Conservation (phyloP, 2,329 filamentous ascomycete species). For the Tolypocladium nubicola region DNA sequence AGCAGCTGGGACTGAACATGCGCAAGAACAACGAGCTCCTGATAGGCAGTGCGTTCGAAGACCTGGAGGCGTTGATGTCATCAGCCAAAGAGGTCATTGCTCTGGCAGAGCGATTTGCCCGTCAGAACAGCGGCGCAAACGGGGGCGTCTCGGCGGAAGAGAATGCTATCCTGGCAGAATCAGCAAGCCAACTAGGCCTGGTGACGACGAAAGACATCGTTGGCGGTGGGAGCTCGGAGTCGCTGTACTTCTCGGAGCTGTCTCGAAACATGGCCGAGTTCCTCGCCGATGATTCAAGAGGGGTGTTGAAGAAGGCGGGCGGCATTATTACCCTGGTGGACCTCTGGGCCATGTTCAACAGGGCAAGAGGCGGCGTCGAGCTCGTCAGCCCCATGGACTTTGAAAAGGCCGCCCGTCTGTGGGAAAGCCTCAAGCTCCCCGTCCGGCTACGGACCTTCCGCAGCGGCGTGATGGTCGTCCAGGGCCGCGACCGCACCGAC, state of each 20-base stretch:
- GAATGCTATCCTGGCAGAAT: slow-evolving; percentile 67
- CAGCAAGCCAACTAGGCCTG: slow-evolving; percentile 67
- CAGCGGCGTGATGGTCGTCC: slow-evolving; percentile 89
- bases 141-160: slow-evolving; percentile 58
- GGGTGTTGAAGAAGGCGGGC: slow-evolving; percentile 67
- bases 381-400: slow-evolving; percentile 88
- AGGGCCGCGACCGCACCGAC: slow-evolving; percentile 78
- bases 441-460: slow-evolving; percentile 82
- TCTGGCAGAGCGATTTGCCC: slow-evolving; percentile 77
- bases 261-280: slow-evolving; percentile 81
- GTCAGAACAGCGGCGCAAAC: slow-evolving; percentile 47
- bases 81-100: slow-evolving; percentile 94
- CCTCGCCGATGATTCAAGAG: slow-evolving; percentile 72
- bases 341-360: slow-evolving; percentile 90
- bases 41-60: slow-evolving; percentile 90
- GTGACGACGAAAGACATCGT: slow-evolving; percentile 95
- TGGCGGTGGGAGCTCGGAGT: slow-evolving; percentile 62
- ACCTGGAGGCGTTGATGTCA: slow-evolving; percentile 92
- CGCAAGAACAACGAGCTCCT: slow-evolving; percentile 88
- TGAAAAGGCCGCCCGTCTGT: slow-evolving; percentile 76
- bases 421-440: slow-evolving; percentile 79
- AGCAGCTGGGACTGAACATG: slow-evolving; percentile 72
- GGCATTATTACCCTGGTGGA: slow-evolving; percentile 87
- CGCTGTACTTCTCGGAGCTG: slow-evolving; percentile 80
- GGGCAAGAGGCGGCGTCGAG: slow-evolving; percentile 85